Conservation (phyloP, 2,329 filamentous ascomycete species). For the Sporothrix brasiliensis region DNA sequence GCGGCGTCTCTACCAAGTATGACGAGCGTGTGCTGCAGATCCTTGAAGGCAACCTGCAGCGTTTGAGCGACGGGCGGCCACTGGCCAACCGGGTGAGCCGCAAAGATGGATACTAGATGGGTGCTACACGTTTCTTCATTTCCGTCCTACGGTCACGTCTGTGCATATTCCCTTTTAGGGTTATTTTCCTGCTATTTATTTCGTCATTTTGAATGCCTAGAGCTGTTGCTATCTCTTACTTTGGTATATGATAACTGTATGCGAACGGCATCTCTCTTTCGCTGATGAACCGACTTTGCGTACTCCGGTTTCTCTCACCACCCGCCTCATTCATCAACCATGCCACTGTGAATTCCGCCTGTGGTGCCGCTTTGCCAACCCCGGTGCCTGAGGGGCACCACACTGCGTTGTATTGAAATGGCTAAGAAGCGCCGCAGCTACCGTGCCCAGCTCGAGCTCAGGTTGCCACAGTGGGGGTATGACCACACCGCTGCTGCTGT, state of each 20-base stretch:
- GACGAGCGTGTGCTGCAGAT: slow-evolving; percentile 49
- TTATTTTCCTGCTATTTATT: background rate
- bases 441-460: slow-evolving; percentile 27
- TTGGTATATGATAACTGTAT: slow-evolving; percentile 1
- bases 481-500: background rate
- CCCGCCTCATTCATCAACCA: background rate
- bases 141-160: background rate
- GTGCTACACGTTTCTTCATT: background rate
- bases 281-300: background rate
- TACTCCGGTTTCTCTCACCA: background rate
- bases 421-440: slow-evolving; percentile 23
- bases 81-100: slow-evolving; percentile 37
- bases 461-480: slow-evolving; percentile 22
- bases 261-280: background rate
- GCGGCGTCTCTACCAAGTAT: slow-evolving; percentile 49
- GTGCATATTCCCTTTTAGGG: background rate
- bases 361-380: background rate
- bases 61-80: slow-evolving; percentile 33
- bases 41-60: slow-evolving; percentile 47
- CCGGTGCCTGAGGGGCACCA: background rate
- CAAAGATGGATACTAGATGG: slow-evolving; percentile 35
- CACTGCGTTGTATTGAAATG: slow-evolving; percentile 22
- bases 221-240: slow-evolving; percentile 1
- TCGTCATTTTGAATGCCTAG: background rate
- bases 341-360: background rate